These are phyloP conservation scores for Parietichytrium sp. DNA, from an alignment of 108 stramenopile species.

Conservation along the genomic window DNA sequence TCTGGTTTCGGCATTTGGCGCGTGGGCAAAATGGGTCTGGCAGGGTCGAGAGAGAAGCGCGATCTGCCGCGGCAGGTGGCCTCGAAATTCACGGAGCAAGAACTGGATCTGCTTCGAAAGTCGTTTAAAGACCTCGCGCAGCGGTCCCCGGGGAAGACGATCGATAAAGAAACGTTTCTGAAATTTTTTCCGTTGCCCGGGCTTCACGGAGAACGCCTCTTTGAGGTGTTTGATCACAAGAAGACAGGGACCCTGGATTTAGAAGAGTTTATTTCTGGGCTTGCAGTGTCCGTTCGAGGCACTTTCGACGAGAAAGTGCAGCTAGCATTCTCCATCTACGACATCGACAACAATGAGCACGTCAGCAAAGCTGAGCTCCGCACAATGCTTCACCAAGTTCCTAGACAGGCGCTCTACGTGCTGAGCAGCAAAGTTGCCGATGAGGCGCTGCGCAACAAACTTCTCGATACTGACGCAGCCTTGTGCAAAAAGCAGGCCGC, in stretches of 20 bases:
- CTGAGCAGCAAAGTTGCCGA: background rate
- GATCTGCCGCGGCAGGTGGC: background rate
- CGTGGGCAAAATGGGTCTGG: no score
- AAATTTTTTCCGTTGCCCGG: constrained; percentile 63
- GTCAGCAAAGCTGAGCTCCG: constrained; percentile 50
- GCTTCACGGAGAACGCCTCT: constrained; percentile 62
- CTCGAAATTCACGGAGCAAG: constrained; percentile 1
- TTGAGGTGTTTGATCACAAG: constrained; percentile 58
- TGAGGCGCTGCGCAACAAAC: constrained; percentile 6
- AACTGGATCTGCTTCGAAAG: constrained; percentile 53
- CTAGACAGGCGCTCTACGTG: constrained; percentile 23
- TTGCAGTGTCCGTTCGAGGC: constrained; percentile 54
- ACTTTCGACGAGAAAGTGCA: constrained; percentile 57
- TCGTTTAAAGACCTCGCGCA: constrained; percentile 59
- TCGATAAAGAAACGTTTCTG: constrained; percentile 63
- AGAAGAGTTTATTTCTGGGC: constrained; percentile 61
- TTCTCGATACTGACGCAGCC: constrained; percentile 38
- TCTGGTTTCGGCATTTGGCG: no score
- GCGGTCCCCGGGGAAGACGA: constrained; percentile 48
- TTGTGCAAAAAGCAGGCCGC: constrained; percentile 42
- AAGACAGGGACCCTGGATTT: constrained; percentile 52
- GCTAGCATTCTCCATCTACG: constrained; percentile 54
- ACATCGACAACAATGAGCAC: constrained; percentile 47
- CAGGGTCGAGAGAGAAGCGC: background rate
- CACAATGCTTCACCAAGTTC: constrained; percentile 59